Evolutionary conservation across 202 grass and related monocot genomes (phyloP), one percentile per base, ranked within the genome.

Genomic region (Carex sylvatica): DNA sequence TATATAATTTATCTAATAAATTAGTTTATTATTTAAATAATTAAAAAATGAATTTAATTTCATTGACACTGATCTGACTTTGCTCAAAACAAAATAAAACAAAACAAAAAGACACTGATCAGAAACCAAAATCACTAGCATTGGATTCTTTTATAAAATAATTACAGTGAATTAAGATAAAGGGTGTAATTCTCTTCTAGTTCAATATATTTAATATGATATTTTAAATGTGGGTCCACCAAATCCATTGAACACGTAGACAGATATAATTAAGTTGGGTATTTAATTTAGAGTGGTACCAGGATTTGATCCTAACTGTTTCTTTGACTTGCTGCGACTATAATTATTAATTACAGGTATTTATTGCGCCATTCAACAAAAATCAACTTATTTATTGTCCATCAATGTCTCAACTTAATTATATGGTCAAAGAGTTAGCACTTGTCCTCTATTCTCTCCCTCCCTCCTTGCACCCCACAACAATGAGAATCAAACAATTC

Each of bases 201-300:
- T 55, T 33, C 13, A 75, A 75, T 40, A 40, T 8, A 40, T 75
- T 54, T 18, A 33, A 55, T 76, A 33, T 31, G 51, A 55, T 8
- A 8, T n/a, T 76, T 9, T 33, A 76, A 55, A 76, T 55, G 24
- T 26, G 23, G 79, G 24, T 35, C 79, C 79, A 38, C 62, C 15
- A 33, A 68, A 82, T 82, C 79, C 44, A 82, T 52, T 46, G 19
- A 65, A 55, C 35, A 51, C 18, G 60, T 14, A 67, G 28, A 82
- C 3, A 15, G 51, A 66, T 3, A 63, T 82, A n/a, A n/a, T n/a
- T n/a, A 82, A 65, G 24, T 82, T 11, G 54, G 2, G 24, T 56
- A 56, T 54, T 65, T 52, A 82, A 64, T 42, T 82, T 66, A 82
- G 80, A 69, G 80, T 82, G 80, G 80, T 82, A 82, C 80, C 80